phyloP scores from a whole-genome alignment of 2,329 filamentous ascomycete species.

The Calonectria honghensis region DNA sequence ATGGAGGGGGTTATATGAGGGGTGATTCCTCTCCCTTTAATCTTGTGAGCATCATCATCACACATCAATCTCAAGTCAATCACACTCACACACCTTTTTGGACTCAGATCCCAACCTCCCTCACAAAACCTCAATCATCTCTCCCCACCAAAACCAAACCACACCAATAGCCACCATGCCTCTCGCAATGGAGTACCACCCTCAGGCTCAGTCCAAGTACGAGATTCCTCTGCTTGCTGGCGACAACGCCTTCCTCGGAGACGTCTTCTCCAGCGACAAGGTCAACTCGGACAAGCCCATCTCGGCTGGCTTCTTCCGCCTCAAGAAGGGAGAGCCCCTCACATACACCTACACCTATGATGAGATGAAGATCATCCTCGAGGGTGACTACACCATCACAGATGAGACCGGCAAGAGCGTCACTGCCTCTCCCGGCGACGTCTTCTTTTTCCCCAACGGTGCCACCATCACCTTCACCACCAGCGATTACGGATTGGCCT shows the following conservation, averaged over 20 bases:
- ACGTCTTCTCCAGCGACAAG: conserved; percentile 74
- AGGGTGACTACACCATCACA: conserved; percentile 79
- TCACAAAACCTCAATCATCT: background rate
- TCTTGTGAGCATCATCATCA: conserved; percentile 8
- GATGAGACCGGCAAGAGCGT: conserved; percentile 78
- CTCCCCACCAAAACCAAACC: background rate
- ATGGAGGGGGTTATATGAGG: conserved; percentile 33
- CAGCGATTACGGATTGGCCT: conserved; percentile 75
- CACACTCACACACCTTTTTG: background rate
- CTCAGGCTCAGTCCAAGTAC: conserved; percentile 75
- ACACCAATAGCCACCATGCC: conserved; percentile 55
- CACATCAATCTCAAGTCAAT: background rate
- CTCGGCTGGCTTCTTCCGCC: conserved; percentile 78
- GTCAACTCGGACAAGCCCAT: conserved; percentile 76
- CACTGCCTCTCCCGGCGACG: conserved; percentile 76
- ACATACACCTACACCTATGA: conserved; percentile 82
- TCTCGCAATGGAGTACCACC: conserved; percentile 69
- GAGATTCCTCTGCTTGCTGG: conserved; percentile 80
- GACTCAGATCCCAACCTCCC: background rate
- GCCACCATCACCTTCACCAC: conserved; percentile 80
- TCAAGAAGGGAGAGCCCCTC: conserved; percentile 80
- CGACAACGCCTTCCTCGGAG: conserved; percentile 80
- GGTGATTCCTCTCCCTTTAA: background rate
- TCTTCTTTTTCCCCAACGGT: conserved; percentile 82
- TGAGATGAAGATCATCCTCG: conserved; percentile 84